A percentile compares a stretch with the other conserved stretches of the same genome.
These are phyloP conservation scores for Sporopachydermia lactativora DNA, from an alignment of 805 yeast genomes.

Conservation along the genomic window DNA sequence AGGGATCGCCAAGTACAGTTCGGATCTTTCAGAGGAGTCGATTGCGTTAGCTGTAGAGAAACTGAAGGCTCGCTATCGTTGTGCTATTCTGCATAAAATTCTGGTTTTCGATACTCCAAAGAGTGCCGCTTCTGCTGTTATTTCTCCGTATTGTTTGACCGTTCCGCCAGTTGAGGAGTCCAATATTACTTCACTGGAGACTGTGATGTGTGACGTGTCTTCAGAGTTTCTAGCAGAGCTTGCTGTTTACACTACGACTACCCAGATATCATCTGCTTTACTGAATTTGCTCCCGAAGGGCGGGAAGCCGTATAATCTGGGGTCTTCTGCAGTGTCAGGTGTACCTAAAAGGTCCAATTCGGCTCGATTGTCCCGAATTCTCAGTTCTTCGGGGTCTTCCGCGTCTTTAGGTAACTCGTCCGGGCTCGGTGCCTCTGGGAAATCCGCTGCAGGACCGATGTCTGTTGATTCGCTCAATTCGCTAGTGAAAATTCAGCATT, in stretches of 20 bases:
- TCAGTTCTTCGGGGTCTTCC: neutral
- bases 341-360: neutral
- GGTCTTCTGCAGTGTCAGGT: neutral
- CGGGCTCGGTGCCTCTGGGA: neutral
- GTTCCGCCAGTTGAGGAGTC: constrained; percentile 18
- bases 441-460: neutral
- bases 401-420: neutral
- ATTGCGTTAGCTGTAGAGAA: constrained; percentile 17
- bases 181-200: constrained; percentile 30
- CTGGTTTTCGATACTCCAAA: constrained; percentile 39
- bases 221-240: constrained; percentile 47
- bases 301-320: neutral
- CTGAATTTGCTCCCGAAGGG: neutral
- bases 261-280: neutral
- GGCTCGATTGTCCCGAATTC: neutral
- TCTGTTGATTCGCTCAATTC: neutral
- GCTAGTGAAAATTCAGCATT: neutral
- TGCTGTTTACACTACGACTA: constrained; percentile 31
- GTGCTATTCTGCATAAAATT: constrained; percentile 38
- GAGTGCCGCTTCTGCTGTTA: neutral
- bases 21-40: constrained; percentile 6
- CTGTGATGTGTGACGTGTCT: constrained; percentile 62
- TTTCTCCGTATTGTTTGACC: constrained; percentile 7
- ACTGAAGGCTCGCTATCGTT: constrained; percentile 34
- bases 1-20: constrained; percentile 26